Evolutionary conservation across 345 rosid species (phyloP), one percentile per base, ranked within the genome.

Genomic region (Aquilaria sinensis): DNA sequence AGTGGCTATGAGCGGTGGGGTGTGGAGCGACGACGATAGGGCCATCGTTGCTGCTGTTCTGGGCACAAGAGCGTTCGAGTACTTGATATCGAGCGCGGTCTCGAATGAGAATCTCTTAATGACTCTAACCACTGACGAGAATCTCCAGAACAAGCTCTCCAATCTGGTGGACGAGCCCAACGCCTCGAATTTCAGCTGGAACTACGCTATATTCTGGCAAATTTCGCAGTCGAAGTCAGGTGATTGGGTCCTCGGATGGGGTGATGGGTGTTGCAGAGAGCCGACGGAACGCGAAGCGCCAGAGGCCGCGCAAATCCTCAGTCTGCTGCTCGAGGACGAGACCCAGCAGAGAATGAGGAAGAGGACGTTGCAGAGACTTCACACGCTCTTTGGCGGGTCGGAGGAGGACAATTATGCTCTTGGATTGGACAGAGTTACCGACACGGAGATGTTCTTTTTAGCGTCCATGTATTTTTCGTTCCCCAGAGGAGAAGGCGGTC

Each of bases 401-500:
- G 89, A 84, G 31, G 85, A 83, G 71, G 88, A 78, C 55, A 74
- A 75, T 58, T 76, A 78, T 54, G 85, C 85, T 6, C 67, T 86
- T 15, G 81, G 87, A 47, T 63, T 89, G 71, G 96, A 89, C 63
- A 77, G 86, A 56, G 94, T 89, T 56, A 89, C 96, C 15, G 93
- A 86, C 70, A 89, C 85, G 45, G 96, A 89, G 83, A 78, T 90
- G 86, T 78, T 90, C 73, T 83, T 82, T 67, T 67, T 90, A 43
- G 84, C 95, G 57, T 90, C 97, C 16, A 90, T 90, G 97, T 90
- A 90, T 68, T 90, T 90, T 79, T 87, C 88, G 0, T 90, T 90
- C 60, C 97, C 92, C 23, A 63, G 68, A 0, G 89, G 86, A 50
- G 77, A 78, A 64, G 89, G 89, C 1, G 85, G 89, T 8, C 92